phyloP scores from a whole-genome alignment of 1,284 basidiomycete species.

The Irpex lacteus region DNA sequence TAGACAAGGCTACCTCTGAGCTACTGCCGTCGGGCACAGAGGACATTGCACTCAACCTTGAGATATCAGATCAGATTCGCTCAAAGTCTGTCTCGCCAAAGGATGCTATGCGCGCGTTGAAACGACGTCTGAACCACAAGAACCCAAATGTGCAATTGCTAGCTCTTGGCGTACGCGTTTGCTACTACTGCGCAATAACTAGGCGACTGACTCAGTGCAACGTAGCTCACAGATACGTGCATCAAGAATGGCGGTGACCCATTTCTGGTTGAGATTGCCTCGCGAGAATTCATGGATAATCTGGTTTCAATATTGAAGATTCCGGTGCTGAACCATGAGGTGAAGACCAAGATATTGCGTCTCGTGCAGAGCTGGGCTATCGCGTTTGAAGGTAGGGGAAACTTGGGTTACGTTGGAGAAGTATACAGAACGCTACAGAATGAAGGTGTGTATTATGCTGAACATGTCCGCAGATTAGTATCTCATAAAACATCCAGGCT shows the following conservation, averaged over 20 bases:
- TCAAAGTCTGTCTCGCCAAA: conserved; percentile 87
- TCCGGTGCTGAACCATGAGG: conserved; percentile 74
- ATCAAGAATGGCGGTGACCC: conserved; percentile 98
- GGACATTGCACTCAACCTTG: conserved; percentile 92
- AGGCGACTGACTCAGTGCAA: conserved; percentile 8
- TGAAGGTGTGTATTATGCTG: conserved; percentile 53
- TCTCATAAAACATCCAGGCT: conserved; percentile 44
- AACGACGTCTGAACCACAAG: conserved; percentile 86
- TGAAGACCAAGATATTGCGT: conserved; percentile 79
- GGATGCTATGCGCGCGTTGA: conserved; percentile 87
- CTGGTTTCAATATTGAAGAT: conserved; percentile 80
- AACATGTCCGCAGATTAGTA: not conserved
- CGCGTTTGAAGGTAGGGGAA: conserved; percentile 81
- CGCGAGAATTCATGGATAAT: conserved; percentile 92
- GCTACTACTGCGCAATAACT: not conserved
- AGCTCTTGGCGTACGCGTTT: conserved; percentile 70
- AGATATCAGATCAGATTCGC: conserved; percentile 96
- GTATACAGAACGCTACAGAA: conserved; percentile 76
- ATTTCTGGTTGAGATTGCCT: conserved; percentile 83
- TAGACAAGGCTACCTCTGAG: conserved; percentile 92
- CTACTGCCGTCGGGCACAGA: conserved; percentile 78
- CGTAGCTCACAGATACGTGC: conserved; percentile 85
- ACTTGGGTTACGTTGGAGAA: conserved; percentile 75
- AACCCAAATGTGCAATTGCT: conserved; percentile 96
- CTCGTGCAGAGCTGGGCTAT: conserved; percentile 92